Conservation (phyloP, 331 rosid genomes). For the Spiraea crenata region DNA sequence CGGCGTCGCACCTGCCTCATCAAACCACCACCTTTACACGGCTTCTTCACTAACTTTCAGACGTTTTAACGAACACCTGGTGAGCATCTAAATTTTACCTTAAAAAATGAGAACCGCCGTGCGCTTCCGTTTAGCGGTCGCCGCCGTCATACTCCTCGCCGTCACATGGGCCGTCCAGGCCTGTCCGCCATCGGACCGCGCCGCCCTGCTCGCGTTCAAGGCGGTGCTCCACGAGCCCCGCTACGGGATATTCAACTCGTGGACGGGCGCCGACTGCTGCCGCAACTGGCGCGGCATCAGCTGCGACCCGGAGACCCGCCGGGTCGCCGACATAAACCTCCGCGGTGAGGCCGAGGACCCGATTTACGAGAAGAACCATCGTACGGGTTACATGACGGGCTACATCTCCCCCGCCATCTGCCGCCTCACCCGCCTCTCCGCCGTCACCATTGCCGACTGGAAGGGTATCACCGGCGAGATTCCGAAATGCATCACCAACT, state of each 20-base stretch:
- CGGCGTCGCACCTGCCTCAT: neutral
- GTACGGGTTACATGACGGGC: constrained; percentile 88
- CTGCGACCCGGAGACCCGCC: constrained; percentile 59
- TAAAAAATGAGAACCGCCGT: constrained; percentile 27
- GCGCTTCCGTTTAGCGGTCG: neutral
- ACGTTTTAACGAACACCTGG: neutral
- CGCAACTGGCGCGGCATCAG: constrained; percentile 79
- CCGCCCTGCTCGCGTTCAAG: constrained; percentile 65
- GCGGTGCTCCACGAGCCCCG: constrained; percentile 65
- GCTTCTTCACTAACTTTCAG: no score
- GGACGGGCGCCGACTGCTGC: constrained; percentile 88
- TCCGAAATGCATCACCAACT: constrained; percentile 56
- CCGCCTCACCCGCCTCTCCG: constrained; percentile 61
- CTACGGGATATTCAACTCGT: constrained; percentile 70
- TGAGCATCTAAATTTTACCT: neutral
- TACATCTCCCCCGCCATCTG: constrained; percentile 75
- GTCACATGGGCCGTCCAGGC: constrained; percentile 28
- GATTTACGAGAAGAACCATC: constrained; percentile 44
- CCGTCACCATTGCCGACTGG: constrained; percentile 84
- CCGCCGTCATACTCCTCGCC: constrained; percentile 16
- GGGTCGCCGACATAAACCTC: constrained; percentile 84
- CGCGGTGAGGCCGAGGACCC: constrained; percentile 86
- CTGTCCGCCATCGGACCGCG: constrained; percentile 75
- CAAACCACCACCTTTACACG: neutral
- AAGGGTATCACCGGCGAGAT: constrained; percentile 87